Base-by-base conservation (phyloP, 78 protist species). In the Ministeria vibrans region DNA sequence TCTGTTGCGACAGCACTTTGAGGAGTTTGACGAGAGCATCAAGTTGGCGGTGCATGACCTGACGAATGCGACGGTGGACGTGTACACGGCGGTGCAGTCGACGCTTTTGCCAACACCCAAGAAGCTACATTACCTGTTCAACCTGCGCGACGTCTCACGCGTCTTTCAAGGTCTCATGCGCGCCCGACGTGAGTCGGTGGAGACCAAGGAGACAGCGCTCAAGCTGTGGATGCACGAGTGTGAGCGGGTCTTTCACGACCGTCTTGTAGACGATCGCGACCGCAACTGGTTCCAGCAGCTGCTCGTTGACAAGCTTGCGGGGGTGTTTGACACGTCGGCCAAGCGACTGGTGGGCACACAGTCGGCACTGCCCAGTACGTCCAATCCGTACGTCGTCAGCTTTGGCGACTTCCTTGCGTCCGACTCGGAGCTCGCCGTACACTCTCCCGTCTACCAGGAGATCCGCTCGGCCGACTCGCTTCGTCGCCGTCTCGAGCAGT, bases 201-300 rank as follows among this genome's bases (percentile, higher is more conserved):
- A 68, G 36, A 83, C 88, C 9, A 20, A 75, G 27, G 94, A 92
- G 23, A 87, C 71, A 20, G 77, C 95, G 27, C 92, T 94, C 70
- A 63, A 97, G n/a, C 87, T 95, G 39, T 92, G 90, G 87, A 94
- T 88, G 32, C 99, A 97, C 80, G 99, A 97, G 81, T 98, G 90
- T 64, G 83, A 95, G 44, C 93, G 99, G 36, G 77, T 97, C 41
- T 97, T 97, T 92, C 87, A 79, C 38, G 99, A 98, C 82, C 90
- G 99, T 55, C 88, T 98, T 15, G 95, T 95, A 28, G 61, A 68
- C 11, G 78, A 41, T 3, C 88, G 68, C 11, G 98, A 96, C 73
- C 75, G 90, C 23, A 87, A 73, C 30, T 93, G 97, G 97, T 92
- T 95, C 30, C 91, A 82, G 76, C 51, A 76, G 71, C 75, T 34